A percentile compares a stretch with the other conserved stretches of the same genome.
Conservation (phyloP, 1,284 basidiomycete genomes). For the Cryptococcus sp. region DNA sequence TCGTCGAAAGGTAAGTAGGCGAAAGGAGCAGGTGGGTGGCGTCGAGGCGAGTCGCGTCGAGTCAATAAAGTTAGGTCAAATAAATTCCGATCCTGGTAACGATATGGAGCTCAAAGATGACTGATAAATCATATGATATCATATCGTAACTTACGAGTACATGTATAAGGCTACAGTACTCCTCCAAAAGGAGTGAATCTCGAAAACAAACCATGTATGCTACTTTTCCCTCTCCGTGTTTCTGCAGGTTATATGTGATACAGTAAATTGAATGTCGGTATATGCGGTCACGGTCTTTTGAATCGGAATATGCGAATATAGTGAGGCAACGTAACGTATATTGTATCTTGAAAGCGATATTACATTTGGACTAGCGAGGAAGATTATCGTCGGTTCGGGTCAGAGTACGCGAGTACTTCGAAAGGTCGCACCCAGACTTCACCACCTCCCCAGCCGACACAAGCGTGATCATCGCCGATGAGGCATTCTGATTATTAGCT, state of each 20-base stretch:
- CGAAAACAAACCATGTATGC: too few relatives aligned
- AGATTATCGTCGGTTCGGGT: slow-evolving; percentile 11
- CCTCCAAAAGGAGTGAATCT: too few relatives aligned
- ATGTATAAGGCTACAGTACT: too few relatives aligned
- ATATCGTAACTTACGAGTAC: too few relatives aligned
- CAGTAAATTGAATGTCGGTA: not conserved
- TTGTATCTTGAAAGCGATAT: not conserved
- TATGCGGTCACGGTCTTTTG: not conserved
- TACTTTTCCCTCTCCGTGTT: not conserved
- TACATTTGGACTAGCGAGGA: not conserved
- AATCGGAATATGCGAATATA: not conserved
- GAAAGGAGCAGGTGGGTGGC: too few relatives aligned
- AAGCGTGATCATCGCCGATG: slow-evolving; percentile 42
- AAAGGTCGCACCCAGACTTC: slow-evolving; percentile 45
- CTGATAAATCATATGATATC: too few relatives aligned
- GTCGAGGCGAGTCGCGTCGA: too few relatives aligned
- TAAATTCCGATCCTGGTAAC: too few relatives aligned
- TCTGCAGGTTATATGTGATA: not conserved
- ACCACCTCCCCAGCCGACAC: slow-evolving; percentile 42
- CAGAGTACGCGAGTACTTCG: slow-evolving; percentile 35
- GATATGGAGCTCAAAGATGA: too few relatives aligned
- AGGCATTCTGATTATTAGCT: slow-evolving; percentile 28
- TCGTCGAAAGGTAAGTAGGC: too few relatives aligned
- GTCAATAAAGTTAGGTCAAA: too few relatives aligned
- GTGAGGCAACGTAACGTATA: not conserved